Percentiles rank a stretch among this genome's conserved stretches.
Evolutionary conservation across 2,329 filamentous ascomycete genomes (phyloP).

Genomic region (Curvularia verruculosa): DNA sequence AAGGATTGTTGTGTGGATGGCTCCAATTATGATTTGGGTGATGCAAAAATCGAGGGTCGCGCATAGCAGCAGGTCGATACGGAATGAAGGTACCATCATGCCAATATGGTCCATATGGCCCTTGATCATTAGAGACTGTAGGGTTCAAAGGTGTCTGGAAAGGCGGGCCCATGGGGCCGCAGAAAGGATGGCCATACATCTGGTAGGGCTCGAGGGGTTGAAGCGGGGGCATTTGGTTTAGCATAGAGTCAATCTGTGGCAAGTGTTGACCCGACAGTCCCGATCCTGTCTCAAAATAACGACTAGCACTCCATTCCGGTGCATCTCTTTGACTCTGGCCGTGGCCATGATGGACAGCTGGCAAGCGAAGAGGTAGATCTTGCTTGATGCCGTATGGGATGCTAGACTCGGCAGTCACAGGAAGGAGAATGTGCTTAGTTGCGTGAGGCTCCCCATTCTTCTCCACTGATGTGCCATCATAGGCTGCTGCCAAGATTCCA

Average conservation of each 20-base stretch:
- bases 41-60: slow-evolving; percentile 48
- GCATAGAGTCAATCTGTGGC: slow-evolving; percentile 65
- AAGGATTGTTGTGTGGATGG: slow-evolving; percentile 39
- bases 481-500: slow-evolving; percentile 89
- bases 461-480: slow-evolving; percentile 81
- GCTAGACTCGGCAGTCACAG: slow-evolving; percentile 58
- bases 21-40: slow-evolving; percentile 42
- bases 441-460: slow-evolving; percentile 75
- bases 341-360: slow-evolving; percentile 25
- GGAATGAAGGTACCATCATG: slow-evolving; percentile 51
- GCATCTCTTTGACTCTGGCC: slow-evolving; percentile 29
- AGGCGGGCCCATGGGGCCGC: slow-evolving; percentile 41
- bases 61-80: slow-evolving; percentile 49
- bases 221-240: slow-evolving; percentile 65
- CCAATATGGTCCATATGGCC: slow-evolving; percentile 51
- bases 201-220: slow-evolving; percentile 61
- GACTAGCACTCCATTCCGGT: slow-evolving; percentile 44
- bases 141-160: slow-evolving; percentile 46
- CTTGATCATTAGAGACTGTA: slow-evolving; percentile 51
- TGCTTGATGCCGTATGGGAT: slow-evolving; percentile 43
- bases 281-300: slow-evolving; percentile 47
- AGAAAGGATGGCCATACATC: slow-evolving; percentile 44
- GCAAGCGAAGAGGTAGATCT: slow-evolving; percentile 46
- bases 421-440: slow-evolving; percentile 81
- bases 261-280: slow-evolving; percentile 50